Evolutionary conservation across 2,329 filamentous ascomycete species (phyloP), one percentile per base, ranked within the genome.

Genomic region (Colletotrichum musicola): DNA sequence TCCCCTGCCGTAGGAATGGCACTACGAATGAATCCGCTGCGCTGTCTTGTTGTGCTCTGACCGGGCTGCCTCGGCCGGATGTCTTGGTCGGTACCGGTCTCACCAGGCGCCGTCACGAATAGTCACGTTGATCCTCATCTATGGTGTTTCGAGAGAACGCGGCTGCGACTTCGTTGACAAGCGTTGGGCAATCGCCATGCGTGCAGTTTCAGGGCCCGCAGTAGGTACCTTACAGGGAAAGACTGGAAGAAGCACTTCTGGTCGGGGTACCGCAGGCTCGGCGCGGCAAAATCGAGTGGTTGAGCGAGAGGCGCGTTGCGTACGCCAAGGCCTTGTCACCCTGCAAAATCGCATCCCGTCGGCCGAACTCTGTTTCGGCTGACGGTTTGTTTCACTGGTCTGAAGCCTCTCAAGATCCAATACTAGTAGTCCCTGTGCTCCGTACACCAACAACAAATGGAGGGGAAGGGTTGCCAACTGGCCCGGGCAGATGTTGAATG

Each of bases 211-310:
- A 53, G 30, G 54, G 20, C 60, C 50, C 30, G 54, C 61, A 54
- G 64, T 68, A 59, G 49, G 64, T 68, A 59, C 65, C 65, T 68
- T 64, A 68, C 65, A 65, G 65, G 49, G 65, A 62, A 59, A 27
- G 13, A 47, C 16, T 42, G 25, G 14, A 42, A 60, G 61, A 50
- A 64, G 54, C 42, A 38, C 49, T 20, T 12, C n/a, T 53, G 18
- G 20, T 50, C 55, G 42, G 40, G 16, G 40, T 25, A 58, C 47
- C 22, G 61, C 53, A 54, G 61, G 55, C 61, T 49, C 35, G 62
- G 65, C 42, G 65, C 61, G 16, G 47, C 47, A 20, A 20, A 44
- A 44, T 50, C 53, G 35, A 60, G 60, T 56, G 65, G 54, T 51
- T 22, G 30, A 60, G 40, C 46, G 20, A 13, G 42, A 65, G 56